Conservation (phyloP, 164 flowering plant genomes). For the Taxillus chinensis region DNA sequence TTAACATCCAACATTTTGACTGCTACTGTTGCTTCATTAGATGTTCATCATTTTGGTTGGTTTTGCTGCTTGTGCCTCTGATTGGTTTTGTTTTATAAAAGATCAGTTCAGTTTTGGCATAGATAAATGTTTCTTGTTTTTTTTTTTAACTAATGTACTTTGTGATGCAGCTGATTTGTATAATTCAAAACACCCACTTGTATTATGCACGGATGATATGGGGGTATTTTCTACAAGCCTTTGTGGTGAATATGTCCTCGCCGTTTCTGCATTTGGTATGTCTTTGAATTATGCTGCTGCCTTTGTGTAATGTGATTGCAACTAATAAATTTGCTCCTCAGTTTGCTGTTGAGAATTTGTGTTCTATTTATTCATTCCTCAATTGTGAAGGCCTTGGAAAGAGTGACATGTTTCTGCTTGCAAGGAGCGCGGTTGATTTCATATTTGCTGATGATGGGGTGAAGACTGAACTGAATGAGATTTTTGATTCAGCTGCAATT, state of each 20-base stretch:
- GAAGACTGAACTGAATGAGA: conserved; percentile 35
- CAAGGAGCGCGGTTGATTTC: conserved; percentile 42
- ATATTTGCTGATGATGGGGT: conserved; percentile 63
- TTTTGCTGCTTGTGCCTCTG: conserved; percentile 3
- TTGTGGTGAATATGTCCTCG: conserved; percentile 58
- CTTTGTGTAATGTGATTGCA: no score
- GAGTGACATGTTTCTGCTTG: conserved; percentile 56
- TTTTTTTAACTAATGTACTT: no score
- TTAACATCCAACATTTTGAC: conserved; percentile 88
- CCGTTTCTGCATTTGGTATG: conserved; percentile 73
- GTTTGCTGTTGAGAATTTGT: no score
- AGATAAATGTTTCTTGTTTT: no score
- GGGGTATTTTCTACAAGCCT: conserved; percentile 95
- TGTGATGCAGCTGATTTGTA: conserved; percentile 72
- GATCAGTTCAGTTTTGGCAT: no score
- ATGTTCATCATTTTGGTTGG: conserved; percentile 87
- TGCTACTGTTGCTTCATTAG: conserved; percentile 45
- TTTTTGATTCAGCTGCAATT: conserved; percentile 33
- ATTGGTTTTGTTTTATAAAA: no score
- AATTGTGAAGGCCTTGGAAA: conserved; percentile 47
- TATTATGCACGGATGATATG: conserved; percentile 81
- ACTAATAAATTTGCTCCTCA: no score
- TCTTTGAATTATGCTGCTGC: background rate
- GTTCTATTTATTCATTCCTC: no score
- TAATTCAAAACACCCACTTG: conserved; percentile 57